A percentile compares a stretch with the other conserved stretches of the same genome.
phyloP scores from a whole-genome alignment of 768 basidiomycete genomes.

The Collybiopsis luxurians region DNA sequence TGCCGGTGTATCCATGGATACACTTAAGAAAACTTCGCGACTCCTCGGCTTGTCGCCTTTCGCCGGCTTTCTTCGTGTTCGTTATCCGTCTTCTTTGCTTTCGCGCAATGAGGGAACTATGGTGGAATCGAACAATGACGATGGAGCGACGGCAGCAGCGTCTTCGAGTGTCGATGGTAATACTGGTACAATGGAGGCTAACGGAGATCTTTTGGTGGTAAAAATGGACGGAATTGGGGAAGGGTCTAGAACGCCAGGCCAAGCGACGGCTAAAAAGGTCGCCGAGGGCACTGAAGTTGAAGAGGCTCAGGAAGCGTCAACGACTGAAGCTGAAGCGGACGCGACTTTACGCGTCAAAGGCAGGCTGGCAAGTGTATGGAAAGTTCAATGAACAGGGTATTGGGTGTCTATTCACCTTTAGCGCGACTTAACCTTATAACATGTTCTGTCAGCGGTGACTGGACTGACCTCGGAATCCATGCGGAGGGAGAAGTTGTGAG shows the following conservation, averaged over 20 bases:
- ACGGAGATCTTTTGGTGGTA: not conserved
- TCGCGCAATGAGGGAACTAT: conserved; percentile 21
- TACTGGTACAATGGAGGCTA: not conserved
- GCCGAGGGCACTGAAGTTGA: too few relatives aligned
- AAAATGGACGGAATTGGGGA: conserved; percentile 6
- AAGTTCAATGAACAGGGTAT: not conserved
- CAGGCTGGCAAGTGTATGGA: not conserved
- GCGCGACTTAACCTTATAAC: too few relatives aligned
- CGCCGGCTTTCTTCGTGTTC: conserved; percentile 59
- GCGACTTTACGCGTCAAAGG: not conserved
- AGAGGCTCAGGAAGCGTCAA: not conserved
- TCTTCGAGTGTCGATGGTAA: conserved; percentile 13
- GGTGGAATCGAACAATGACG: conserved; percentile 11
- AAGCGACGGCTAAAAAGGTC: not conserved
- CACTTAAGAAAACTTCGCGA: conserved; percentile 37
- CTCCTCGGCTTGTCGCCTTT: conserved; percentile 65
- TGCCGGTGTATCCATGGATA: conserved; percentile 29
- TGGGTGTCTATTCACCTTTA: too few relatives aligned
- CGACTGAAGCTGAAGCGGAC: not conserved
- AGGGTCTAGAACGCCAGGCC: not conserved
- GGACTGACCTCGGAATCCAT: too few relatives aligned
- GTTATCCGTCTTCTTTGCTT: conserved; percentile 47
- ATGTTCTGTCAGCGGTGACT: too few relatives aligned
- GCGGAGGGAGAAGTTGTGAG: too few relatives aligned
- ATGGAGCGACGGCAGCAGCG: conserved; percentile 7